phyloP scores from a whole-genome alignment of 2,329 filamentous ascomycete genomes.

The Chaetoscypha palmicola region DNA sequence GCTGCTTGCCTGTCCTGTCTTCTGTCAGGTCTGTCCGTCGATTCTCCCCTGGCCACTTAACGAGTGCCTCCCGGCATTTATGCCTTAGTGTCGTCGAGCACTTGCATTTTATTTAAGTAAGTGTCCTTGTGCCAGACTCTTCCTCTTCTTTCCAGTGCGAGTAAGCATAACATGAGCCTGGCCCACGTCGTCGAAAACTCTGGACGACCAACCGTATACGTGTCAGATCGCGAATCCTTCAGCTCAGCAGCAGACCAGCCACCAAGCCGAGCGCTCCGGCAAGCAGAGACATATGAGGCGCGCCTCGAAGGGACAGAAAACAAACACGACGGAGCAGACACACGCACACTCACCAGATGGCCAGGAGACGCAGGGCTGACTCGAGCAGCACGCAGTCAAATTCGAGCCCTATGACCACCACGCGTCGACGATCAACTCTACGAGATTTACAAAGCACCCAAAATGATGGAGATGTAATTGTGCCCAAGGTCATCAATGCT shows the following conservation, averaged over 20 bases:
- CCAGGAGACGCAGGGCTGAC: slow-evolving; percentile 32
- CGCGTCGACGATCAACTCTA: slow-evolving; percentile 39
- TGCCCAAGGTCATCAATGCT: slow-evolving; percentile 47
- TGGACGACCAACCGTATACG: slow-evolving; percentile 12
- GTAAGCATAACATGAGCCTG: neutral
- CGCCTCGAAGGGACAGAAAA: neutral
- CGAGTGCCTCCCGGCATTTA: slow-evolving; percentile 8
- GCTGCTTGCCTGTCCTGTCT: neutral
- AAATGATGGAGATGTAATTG: slow-evolving; percentile 34
- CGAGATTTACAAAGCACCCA: slow-evolving; percentile 38
- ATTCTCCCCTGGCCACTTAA: neutral
- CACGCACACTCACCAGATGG: slow-evolving; percentile 21
- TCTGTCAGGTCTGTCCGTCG: neutral
- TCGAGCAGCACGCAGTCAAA: slow-evolving; percentile 29
- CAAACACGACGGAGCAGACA: too few relatives aligned
- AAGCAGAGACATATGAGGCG: neutral
- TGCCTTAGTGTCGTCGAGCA: slow-evolving; percentile 9
- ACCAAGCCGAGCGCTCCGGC: slow-evolving; percentile 3
- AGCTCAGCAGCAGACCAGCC: too few relatives aligned
- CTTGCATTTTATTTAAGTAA: slow-evolving; percentile 11
- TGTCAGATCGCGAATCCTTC: slow-evolving; percentile 16
- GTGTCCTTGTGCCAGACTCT: slow-evolving; percentile 1
- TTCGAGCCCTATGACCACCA: slow-evolving; percentile 34
- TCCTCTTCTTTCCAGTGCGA: neutral
- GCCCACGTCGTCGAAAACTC: slow-evolving; percentile 11